Base-by-base conservation (phyloP, 768 basidiomycete species). In the Pholiota molesta region DNA sequence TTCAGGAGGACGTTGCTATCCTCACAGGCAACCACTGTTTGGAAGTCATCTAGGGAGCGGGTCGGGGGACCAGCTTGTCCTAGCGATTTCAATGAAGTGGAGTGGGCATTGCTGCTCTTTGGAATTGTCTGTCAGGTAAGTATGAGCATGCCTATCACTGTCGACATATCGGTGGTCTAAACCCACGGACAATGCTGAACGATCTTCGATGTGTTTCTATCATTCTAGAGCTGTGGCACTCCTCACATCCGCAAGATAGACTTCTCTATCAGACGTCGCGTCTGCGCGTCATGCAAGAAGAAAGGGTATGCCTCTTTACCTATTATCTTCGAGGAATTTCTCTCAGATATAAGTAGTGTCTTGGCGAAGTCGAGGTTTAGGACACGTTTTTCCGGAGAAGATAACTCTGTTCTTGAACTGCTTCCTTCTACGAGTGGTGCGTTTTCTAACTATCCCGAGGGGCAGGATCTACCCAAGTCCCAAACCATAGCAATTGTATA, bases 21-120 rank as follows among this genome's bases (percentile, higher is more conserved):
- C 2, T 56, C 52, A 2, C 59, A 62, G 17, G 68, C 72, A 0
- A 57, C 52, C 0, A 57, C 57, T 0, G 47, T 76, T 5, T 77
- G 76, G 76, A 72, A 66, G 31, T 45, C 57, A 0, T 68, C 69
- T 6, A 64, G 69, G 5, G 49, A 65, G 26, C 52, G 37, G 9
- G 7, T 55, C 2, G 66, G 57, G 9, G 66, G 52, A 0, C 75
- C 74, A 10, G 61, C 63, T 6, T 67, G 67, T 29, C 71, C 71
- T 2, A 42, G 40, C 14, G 69, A 70, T 53, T 65, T 72, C 31
- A 65, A 68, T 2, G 75, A 75, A 55, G 66, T 59, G 0, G 51
- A 59, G 16, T 77, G 75, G 75, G 71, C 69, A 6, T 54, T 44
- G 6, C 58, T 77, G 28, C 60, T 75, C 1, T 75, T 72, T 42